Percentiles rank a stretch among this genome's conserved stretches.
Conservation (phyloP, 1,139 yeast genomes). For the Torulaspora globosa region DNA sequence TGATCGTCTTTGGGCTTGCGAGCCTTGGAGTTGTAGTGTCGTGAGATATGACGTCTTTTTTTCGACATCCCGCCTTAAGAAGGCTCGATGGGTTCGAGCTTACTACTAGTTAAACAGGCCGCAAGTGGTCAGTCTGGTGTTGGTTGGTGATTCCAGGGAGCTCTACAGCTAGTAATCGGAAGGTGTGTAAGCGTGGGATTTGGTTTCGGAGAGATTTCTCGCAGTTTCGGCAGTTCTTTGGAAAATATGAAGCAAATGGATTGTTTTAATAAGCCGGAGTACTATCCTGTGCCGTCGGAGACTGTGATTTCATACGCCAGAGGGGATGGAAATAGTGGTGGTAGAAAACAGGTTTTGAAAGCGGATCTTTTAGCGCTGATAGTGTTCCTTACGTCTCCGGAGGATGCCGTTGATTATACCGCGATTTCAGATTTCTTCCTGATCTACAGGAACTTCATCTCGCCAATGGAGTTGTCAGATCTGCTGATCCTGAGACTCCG, state of each 20-base stretch:
- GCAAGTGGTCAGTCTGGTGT: background rate
- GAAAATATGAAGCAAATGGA: conserved; percentile 18
- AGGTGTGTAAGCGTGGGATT: background rate
- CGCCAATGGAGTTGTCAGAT: conserved; percentile 54
- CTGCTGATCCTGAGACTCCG: conserved; percentile 60
- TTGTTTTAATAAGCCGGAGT: conserved; percentile 27
- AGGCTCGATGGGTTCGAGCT: background rate
- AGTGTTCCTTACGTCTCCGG: conserved; percentile 74
- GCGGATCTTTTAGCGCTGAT: conserved; percentile 51
- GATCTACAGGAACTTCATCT: conserved; percentile 69
- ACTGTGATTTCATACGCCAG: conserved; percentile 26
- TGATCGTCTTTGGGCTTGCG: background rate
- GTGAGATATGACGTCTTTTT: background rate
- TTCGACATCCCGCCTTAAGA: background rate
- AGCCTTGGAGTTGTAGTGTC: background rate
- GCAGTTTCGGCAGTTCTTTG: background rate
- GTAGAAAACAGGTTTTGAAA: conserved; percentile 28
- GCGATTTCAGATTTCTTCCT: conserved; percentile 80
- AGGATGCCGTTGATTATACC: conserved; percentile 64
- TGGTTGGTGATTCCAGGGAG: background rate
- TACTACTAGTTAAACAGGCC: background rate
- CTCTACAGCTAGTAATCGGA: background rate
- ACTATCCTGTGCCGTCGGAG: conserved; percentile 34
- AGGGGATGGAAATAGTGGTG: conserved; percentile 8
- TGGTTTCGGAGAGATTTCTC: background rate